Percentiles rank a stretch among this genome's conserved stretches.
phyloP scores from a whole-genome alignment of 495 filamentous ascomycete genomes.

The Penicillium argentinense region DNA sequence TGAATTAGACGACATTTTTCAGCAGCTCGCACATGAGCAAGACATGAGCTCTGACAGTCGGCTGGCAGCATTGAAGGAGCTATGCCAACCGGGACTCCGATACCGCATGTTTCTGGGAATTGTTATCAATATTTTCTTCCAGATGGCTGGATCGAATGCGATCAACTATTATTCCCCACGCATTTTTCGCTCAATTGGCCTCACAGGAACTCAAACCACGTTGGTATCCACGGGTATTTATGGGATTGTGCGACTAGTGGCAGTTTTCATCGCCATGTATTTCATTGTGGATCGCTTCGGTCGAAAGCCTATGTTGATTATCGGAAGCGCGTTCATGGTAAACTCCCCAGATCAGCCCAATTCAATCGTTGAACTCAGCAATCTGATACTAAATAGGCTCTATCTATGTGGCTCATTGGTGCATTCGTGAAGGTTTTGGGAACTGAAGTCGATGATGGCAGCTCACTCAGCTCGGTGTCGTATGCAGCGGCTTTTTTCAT shows the following conservation, averaged over 20 bases:
- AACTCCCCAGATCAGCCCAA: too few species aligned
- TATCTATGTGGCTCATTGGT: constrained; percentile 14
- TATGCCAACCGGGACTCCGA: neutral
- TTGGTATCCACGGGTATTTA: constrained; percentile 23
- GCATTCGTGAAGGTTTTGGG: constrained; percentile 10
- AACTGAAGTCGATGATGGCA: neutral
- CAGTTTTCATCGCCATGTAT: constrained; percentile 17
- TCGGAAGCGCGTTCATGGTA: too few species aligned
- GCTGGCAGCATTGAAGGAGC: constrained; percentile 4
- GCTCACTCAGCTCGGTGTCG: constrained; percentile 25
- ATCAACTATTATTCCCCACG: constrained; percentile 26
- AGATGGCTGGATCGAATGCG: constrained; percentile 13
- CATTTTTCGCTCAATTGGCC: constrained; percentile 24
- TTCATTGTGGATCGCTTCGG: constrained; percentile 23
- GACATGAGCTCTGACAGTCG: constrained; percentile 46
- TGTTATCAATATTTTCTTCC: constrained; percentile 41
- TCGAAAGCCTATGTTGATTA: constrained; percentile 10
- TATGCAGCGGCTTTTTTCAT: constrained; percentile 59
- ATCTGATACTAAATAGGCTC: too few species aligned
- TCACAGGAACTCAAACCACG: constrained; percentile 10
- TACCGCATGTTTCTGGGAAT: constrained; percentile 28
- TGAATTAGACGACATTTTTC: constrained; percentile 8
- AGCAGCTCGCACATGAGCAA: neutral
- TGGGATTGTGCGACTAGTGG: constrained; percentile 16
- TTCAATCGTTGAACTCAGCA: too few species aligned